Conservation (phyloP, 768 basidiomycete genomes). For the Panaeolus cyanescens region DNA sequence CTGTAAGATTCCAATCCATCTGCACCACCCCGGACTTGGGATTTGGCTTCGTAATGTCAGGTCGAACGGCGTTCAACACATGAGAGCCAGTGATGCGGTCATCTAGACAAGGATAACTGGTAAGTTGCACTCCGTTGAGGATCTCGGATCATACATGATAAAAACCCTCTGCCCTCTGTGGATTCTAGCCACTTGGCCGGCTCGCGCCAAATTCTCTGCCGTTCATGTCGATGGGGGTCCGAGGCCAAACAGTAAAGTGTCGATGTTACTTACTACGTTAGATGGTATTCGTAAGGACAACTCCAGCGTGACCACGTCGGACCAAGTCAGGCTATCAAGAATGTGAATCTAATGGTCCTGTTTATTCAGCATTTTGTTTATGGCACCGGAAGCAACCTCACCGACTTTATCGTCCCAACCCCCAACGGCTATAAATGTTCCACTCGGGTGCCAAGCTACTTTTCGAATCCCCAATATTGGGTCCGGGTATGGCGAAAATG, state of each 20-base stretch:
- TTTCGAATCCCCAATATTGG: conserved; percentile 82
- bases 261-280: conserved; percentile 48
- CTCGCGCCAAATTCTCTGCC: conserved; percentile 83
- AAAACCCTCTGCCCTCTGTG: conserved; percentile 82
- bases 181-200: conserved; percentile 82
- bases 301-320: conserved; percentile 62
- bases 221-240: not conserved
- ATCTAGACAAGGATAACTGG: conserved; percentile 41
- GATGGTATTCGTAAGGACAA: conserved; percentile 56
- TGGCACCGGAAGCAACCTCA: not conserved
- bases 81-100: conserved; percentile 63
- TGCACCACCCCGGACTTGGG: conserved; percentile 72
- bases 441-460: conserved; percentile 85
- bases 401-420: conserved; percentile 90
- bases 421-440: conserved; percentile 76
- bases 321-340: conserved; percentile 78
- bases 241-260: not conserved
- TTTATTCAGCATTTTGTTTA: conserved; percentile 7
- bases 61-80: conserved; percentile 47
- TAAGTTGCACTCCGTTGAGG: not conserved
- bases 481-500: conserved; percentile 73
- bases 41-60: conserved; percentile 61
- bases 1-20: conserved; percentile 81
- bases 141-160: conserved; percentile 65
- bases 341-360: conserved; percentile 61